Evolutionary conservation across 305 asterid species (phyloP), one percentile per base, ranked within the genome.

Genomic region (Rubia peregrina): DNA sequence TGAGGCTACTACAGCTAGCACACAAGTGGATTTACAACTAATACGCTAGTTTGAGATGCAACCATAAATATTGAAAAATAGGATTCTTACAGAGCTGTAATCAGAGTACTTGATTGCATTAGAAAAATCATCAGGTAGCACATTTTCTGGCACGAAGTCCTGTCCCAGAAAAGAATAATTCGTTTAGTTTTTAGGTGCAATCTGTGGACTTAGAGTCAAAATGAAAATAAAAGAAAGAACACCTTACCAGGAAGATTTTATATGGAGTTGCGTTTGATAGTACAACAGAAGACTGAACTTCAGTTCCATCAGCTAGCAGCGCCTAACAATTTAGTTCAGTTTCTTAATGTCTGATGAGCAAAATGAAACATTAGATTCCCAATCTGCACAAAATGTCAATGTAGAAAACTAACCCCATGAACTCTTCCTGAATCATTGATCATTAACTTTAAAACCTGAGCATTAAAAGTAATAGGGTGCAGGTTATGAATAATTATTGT

Each of bases 201-300:
- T 48, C 55, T 49, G 30, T 24, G 63, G 10, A 63, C 42, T 19
- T 22, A 61, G 8, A 8, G 33, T 12, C 24, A 8, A 8, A 3
- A 38, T 17, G 6, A 40, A 62, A 33, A 36, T 17, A 61, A 14
- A 14, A 53, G 63, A 55, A 41, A 53, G 9, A 41, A 46, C 7
- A 26, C 22, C 69, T 86, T 73, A 93, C 98, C 96, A 72, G 74
- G 79, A 93, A 93, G 79, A 97, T 93, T 76, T 74, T 89, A 90
- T 90, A 89, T n/a, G 98, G 97, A 46, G 98, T 93, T 60, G 98
- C 98, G 78, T 90, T 93, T 53, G 98, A 93, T 77, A 90, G 86
- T 59, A 93, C 95, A 80, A 83, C 86, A 67, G 95, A 90, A 77
- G 98, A 87, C 65, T 71, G 85, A 76, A 93, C 81, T 84, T 69